Percentiles rank a stretch among this genome's conserved stretches.
phyloP scores from a whole-genome alignment of 345 rosid genomes.

The Citrus cavaleriei region DNA sequence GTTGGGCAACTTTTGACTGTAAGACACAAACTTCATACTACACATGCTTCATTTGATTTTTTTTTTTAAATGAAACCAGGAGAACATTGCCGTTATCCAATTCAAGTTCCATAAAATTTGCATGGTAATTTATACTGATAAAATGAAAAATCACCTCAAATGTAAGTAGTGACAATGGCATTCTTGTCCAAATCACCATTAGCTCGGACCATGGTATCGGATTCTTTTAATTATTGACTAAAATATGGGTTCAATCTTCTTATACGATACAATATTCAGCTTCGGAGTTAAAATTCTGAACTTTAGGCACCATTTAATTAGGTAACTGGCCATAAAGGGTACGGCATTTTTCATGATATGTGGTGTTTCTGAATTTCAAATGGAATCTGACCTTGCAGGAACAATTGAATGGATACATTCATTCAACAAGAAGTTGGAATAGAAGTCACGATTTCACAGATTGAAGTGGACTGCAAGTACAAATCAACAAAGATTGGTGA shows the following conservation, averaged over 20 bases:
- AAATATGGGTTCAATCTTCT: not conserved
- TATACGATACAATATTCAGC: not conserved
- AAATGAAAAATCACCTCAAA: not conserved
- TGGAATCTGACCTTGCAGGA: not conserved
- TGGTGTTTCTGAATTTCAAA: not conserved
- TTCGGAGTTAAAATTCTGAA: not conserved
- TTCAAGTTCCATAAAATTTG: not conserved
- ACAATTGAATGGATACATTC: not conserved
- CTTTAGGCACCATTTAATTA: not conserved
- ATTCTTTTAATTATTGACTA: not conserved
- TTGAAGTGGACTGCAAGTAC: not conserved
- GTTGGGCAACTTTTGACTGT: slow-evolving; percentile 77
- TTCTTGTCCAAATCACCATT: not conserved
- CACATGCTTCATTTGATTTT: not conserved
- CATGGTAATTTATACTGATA: not conserved
- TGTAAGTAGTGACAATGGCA: not conserved
- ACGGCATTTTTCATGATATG: not conserved
- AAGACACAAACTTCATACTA: slow-evolving; percentile 8
- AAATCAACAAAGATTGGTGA: not conserved
- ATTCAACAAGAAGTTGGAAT: not conserved
- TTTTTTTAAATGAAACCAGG: not conserved
- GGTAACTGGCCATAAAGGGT: not conserved
- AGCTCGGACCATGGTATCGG: not conserved
- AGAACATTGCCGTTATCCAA: not conserved
- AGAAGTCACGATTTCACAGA: not conserved